phyloP scores from a whole-genome alignment of 2,329 filamentous ascomycete genomes.

The Xylariaceae sp. region DNA sequence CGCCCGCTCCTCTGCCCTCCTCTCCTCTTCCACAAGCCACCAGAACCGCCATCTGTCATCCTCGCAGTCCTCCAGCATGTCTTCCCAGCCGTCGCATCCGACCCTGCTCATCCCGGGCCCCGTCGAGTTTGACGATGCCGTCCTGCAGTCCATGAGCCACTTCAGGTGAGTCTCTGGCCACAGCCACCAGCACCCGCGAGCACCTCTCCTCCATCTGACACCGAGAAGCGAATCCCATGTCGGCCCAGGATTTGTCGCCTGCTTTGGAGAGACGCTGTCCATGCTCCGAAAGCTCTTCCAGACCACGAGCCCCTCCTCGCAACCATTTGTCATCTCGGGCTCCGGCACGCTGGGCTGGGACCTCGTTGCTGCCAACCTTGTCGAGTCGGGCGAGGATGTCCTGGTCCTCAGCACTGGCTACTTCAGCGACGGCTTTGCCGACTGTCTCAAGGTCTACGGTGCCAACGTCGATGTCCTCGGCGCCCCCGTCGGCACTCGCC shows the following conservation, averaged over 20 bases:
- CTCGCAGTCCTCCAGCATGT: slow-evolving; percentile 40
- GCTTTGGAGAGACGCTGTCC: slow-evolving; percentile 82
- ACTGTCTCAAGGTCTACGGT: slow-evolving; percentile 87
- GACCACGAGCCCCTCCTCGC: slow-evolving; percentile 70
- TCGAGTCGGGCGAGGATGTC: slow-evolving; percentile 82
- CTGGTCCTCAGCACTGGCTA: slow-evolving; percentile 94
- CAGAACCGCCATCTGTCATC: slow-evolving; percentile 23
- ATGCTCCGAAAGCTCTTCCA: slow-evolving; percentile 93
- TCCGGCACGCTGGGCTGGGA: slow-evolving; percentile 97
- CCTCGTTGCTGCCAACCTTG: slow-evolving; percentile 84
- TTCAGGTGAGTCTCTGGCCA: slow-evolving; percentile 68
- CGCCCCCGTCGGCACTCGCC: slow-evolving; percentile 79
- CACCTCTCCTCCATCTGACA: too few relatives aligned
- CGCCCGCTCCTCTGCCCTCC: slow-evolving; percentile 8
- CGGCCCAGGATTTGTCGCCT: slow-evolving; percentile 77
- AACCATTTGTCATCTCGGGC: slow-evolving; percentile 89
- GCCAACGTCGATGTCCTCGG: slow-evolving; percentile 84
- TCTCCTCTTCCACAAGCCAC: slow-evolving; percentile 18
- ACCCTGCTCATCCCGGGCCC: slow-evolving; percentile 93
- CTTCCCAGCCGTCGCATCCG: slow-evolving; percentile 52
- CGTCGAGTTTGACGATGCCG: slow-evolving; percentile 97
- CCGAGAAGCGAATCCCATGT: slow-evolving; percentile 86
- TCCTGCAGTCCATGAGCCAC: slow-evolving; percentile 90
- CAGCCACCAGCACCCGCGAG: slow-evolving; percentile 1
- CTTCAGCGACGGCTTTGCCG: slow-evolving; percentile 90